phyloP scores from a whole-genome alignment of 768 basidiomycete genomes.

The Naganishia vaughanmartiniae region DNA sequence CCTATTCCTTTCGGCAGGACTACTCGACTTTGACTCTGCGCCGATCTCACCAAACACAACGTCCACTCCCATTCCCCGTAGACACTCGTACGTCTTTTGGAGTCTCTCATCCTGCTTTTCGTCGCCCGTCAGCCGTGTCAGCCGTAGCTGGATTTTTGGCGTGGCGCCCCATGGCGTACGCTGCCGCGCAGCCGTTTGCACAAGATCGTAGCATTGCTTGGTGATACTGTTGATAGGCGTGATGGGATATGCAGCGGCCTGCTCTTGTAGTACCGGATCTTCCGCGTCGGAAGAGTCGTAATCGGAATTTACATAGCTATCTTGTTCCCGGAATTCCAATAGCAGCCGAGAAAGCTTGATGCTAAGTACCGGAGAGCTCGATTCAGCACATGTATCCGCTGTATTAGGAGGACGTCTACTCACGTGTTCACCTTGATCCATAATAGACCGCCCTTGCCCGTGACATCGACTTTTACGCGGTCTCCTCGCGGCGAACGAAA shows the following conservation, averaged over 20 bases:
- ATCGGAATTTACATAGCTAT: constrained; percentile 70
- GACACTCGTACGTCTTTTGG: constrained; percentile 59
- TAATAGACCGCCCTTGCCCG: constrained; percentile 67
- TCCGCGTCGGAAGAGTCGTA: constrained; percentile 53
- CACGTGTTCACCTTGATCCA: constrained; percentile 91
- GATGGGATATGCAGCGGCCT: constrained; percentile 18
- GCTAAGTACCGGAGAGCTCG: constrained; percentile 52
- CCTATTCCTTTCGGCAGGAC: neutral
- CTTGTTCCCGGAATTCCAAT: constrained; percentile 78
- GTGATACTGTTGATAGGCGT: constrained; percentile 71
- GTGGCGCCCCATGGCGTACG: constrained; percentile 54
- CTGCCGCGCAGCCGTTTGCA: constrained; percentile 65
- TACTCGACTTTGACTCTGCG: neutral
- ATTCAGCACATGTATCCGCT: neutral
- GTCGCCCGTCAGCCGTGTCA: constrained; percentile 61
- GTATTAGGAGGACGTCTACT: constrained; percentile 47
- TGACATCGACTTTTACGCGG: constrained; percentile 70
- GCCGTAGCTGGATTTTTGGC: constrained; percentile 57
- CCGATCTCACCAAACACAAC: constrained; percentile 61
- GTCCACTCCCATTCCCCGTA: constrained; percentile 65
- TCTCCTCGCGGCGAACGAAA: constrained; percentile 30
- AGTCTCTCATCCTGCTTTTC: constrained; percentile 60
- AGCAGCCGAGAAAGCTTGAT: constrained; percentile 73
- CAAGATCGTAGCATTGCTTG: constrained; percentile 66
- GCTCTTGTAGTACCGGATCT: constrained; percentile 50